Evolutionary conservation across 345 rosid species (phyloP).

Genomic region (Citropsis articulata): DNA sequence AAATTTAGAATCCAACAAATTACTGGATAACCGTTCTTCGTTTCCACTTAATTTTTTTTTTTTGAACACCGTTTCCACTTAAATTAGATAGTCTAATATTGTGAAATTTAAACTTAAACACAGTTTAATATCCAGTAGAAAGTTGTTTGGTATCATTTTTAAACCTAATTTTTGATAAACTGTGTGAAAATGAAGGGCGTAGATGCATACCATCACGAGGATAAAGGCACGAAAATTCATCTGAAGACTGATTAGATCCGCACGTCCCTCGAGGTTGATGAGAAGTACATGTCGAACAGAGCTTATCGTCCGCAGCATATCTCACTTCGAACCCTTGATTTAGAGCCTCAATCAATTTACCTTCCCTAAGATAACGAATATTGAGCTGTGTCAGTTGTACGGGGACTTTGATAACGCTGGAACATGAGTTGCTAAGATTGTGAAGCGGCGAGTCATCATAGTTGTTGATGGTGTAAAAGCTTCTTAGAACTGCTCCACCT

Average conservation of each 20-base stretch:
- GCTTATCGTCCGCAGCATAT: rapidly evolving
- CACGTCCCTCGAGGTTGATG: neutral
- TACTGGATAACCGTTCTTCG: too few relatives aligned
- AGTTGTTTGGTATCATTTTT: too few relatives aligned
- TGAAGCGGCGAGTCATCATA: rapidly evolving
- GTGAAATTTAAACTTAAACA: too few relatives aligned
- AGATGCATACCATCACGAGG: neutral
- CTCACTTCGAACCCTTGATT: neutral
- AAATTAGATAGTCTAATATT: too few relatives aligned
- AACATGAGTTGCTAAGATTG: neutral
- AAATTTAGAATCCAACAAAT: too few relatives aligned
- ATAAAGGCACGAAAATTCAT: neutral
- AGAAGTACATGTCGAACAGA: neutral
- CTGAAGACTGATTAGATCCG: neutral
- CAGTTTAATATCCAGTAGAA: too few relatives aligned
- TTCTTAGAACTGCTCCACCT: rapidly evolving
- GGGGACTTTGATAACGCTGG: neutral
- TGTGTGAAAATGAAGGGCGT: neutral
- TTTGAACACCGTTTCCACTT: too few relatives aligned
- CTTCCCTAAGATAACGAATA: rapidly evolving
- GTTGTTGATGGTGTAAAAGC: neutral
- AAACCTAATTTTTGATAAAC: too few relatives aligned
- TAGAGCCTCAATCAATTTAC: neutral
- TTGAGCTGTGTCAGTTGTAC: too few relatives aligned
- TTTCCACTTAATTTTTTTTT: too few relatives aligned